phyloP scores from a whole-genome alignment of 768 basidiomycete genomes.

The Suillus alpinus region DNA sequence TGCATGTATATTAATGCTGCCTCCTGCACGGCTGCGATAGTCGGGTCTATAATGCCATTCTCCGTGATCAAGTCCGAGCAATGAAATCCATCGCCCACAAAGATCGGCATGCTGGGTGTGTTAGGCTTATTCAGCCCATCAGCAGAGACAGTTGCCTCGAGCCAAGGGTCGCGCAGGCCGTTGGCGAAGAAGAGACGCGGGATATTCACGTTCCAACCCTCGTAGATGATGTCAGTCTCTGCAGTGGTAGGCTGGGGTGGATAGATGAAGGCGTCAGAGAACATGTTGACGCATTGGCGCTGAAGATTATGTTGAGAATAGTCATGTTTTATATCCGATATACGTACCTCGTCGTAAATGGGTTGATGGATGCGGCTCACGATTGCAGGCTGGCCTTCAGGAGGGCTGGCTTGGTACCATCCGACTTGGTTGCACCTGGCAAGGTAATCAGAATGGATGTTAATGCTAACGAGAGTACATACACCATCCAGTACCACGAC shows the following conservation, averaged over 20 bases:
- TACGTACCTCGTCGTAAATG: slow-evolving; percentile 24
- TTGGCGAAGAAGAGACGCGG: slow-evolving; percentile 68
- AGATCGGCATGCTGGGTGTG: slow-evolving; percentile 55
- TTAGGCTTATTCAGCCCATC: slow-evolving; percentile 43
- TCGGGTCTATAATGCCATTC: slow-evolving; percentile 45
- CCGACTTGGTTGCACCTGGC: slow-evolving; percentile 70
- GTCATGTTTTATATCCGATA: background rate
- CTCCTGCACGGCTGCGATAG: slow-evolving; percentile 51
- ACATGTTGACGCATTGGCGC: slow-evolving; percentile 70
- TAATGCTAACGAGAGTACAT: slow-evolving; percentile 14
- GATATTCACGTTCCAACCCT: slow-evolving; percentile 60
- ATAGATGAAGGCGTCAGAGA: slow-evolving; percentile 53
- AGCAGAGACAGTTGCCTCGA: slow-evolving; percentile 64
- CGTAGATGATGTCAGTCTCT: slow-evolving; percentile 49
- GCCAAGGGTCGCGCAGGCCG: slow-evolving; percentile 68
- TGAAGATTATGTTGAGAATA: slow-evolving; percentile 18
- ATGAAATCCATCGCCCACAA: slow-evolving; percentile 64
- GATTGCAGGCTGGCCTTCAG: slow-evolving; percentile 31
- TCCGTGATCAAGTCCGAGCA: slow-evolving; percentile 54
- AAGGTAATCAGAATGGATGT: background rate
- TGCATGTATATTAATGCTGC: slow-evolving; percentile 52
- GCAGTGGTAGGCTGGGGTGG: slow-evolving; percentile 43
- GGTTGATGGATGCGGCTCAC: slow-evolving; percentile 32
- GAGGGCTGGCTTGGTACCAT: slow-evolving; percentile 40
- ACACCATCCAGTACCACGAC: slow-evolving; percentile 76